Evolutionary conservation across 306 rosid genomes (phyloP).

Genomic region (Quercus agrifolia): DNA sequence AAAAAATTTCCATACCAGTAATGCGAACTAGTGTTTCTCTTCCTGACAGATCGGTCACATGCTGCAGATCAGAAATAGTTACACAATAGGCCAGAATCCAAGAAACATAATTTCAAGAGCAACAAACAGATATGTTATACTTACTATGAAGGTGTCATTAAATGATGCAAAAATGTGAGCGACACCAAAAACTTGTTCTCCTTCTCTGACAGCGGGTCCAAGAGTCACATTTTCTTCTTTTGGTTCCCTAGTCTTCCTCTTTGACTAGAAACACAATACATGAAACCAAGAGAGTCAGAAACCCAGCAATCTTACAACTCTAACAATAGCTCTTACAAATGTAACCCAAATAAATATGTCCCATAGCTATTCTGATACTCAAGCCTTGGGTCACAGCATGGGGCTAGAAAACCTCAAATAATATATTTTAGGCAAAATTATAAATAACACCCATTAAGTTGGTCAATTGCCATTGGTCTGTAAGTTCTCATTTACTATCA

Average conservation of each 20-base stretch:
- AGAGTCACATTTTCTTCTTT: conserved; percentile 86
- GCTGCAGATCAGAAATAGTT: conserved; percentile 39
- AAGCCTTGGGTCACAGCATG: not conserved
- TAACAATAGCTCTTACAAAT: not conserved
- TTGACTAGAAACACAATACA: conserved; percentile 30
- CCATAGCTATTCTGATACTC: not conserved
- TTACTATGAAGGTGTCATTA: conserved; percentile 83
- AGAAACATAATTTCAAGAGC: not conserved
- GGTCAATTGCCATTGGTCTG: too few species aligned
- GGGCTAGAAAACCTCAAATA: not conserved
- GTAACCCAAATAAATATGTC: not conserved
- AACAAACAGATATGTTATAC: not conserved
- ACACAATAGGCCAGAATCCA: not conserved
- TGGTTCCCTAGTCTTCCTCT: conserved; percentile 82
- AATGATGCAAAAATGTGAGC: conserved; percentile 85
- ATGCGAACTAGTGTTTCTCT: conserved; percentile 82
- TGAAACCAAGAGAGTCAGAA: not conserved
- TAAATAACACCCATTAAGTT: too few species aligned
- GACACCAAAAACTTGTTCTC: conserved; percentile 79
- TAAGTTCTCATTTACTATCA: too few species aligned
- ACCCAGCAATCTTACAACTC: not conserved
- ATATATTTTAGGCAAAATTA: too few species aligned
- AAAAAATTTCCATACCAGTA: conserved; percentile 47
- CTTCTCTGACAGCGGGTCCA: conserved; percentile 83
- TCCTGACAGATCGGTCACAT: conserved; percentile 80